Conservation (phyloP, 768 basidiomycete genomes). For the Pholiota microspora region DNA sequence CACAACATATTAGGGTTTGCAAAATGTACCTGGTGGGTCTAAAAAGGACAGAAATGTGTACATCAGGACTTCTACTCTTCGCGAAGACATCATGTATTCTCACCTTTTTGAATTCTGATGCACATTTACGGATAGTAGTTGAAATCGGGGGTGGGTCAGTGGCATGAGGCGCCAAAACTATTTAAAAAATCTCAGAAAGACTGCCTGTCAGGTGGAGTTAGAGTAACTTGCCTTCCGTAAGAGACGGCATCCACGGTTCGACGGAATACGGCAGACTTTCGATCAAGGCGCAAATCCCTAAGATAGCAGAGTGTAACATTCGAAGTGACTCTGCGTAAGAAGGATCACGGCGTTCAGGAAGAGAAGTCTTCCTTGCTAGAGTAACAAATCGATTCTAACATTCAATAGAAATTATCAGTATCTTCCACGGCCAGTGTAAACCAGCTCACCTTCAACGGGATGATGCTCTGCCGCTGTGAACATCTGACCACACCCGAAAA, state of each 20-base stretch:
- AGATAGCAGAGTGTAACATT: slow-evolving; percentile 81
- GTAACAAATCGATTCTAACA: slow-evolving; percentile 79
- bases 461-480: slow-evolving; percentile 85
- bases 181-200: slow-evolving; percentile 7
- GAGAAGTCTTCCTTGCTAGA: slow-evolving; percentile 53
- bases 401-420: background rate
- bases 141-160: slow-evolving; percentile 89
- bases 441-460: slow-evolving; percentile 69
- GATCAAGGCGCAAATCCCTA: slow-evolving; percentile 87
- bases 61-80: slow-evolving; percentile 10
- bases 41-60: slow-evolving; percentile 7
- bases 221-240: slow-evolving; percentile 60
- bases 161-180: slow-evolving; percentile 75
- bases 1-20: background rate
- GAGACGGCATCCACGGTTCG: slow-evolving; percentile 84
- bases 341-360: slow-evolving; percentile 71
- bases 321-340: slow-evolving; percentile 71
- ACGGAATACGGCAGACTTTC: slow-evolving; percentile 95
- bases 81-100: slow-evolving; percentile 17
- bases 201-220: slow-evolving; percentile 8
- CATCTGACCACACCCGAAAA: slow-evolving; percentile 86
- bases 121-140: slow-evolving; percentile 83
- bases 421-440: slow-evolving; percentile 11
- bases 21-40: slow-evolving; percentile 60
- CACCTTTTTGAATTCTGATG: slow-evolving; percentile 84